Percentiles rank a stretch among this genome's conserved stretches.
Evolutionary conservation across 225 moss, liverwort and hornwort species (phyloP).

Genomic region (Sphagnum contortum): DNA sequence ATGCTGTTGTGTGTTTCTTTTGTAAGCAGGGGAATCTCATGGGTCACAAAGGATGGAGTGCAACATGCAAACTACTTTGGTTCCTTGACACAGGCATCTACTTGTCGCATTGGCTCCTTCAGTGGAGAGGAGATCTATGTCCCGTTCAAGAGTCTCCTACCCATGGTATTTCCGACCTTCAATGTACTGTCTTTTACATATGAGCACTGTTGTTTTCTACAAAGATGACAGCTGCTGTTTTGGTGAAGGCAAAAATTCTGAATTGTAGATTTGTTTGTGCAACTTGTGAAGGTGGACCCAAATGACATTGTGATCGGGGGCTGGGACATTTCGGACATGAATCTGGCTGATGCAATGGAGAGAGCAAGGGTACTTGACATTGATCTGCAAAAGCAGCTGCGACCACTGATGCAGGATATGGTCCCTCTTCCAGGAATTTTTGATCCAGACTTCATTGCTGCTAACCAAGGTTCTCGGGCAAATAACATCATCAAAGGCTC

Average conservation of each 20-base stretch:
- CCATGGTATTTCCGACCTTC: slow-evolving; percentile 43
- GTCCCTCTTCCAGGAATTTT: slow-evolving; percentile 75
- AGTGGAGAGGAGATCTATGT: slow-evolving; percentile 82
- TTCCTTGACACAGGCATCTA: slow-evolving; percentile 87
- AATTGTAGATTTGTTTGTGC: no score
- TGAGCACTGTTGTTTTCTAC: no score
- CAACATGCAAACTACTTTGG: slow-evolving; percentile 91
- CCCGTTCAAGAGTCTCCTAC: slow-evolving; percentile 84
- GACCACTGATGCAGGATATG: slow-evolving; percentile 76
- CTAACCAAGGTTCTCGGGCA: slow-evolving; percentile 78
- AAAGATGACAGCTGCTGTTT: no score
- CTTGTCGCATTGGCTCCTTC: slow-evolving; percentile 87
- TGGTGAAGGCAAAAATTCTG: no score
- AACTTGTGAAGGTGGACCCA: slow-evolving; percentile 54
- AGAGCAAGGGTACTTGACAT: slow-evolving; percentile 88
- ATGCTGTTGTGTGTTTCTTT: no score
- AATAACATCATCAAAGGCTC: slow-evolving; percentile 84
- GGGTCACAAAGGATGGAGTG: slow-evolving; percentile 97
- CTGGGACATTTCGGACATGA: slow-evolving; percentile 94
- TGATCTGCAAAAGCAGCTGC: slow-evolving; percentile 95
- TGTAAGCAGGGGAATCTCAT: slow-evolving; percentile 72
- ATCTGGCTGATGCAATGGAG: slow-evolving; percentile 91
- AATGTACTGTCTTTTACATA: no score
- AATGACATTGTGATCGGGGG: slow-evolving; percentile 76
- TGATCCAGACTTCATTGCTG: slow-evolving; percentile 92